These are phyloP conservation scores for Botrytis fabae DNA, from an alignment of 2,329 filamentous ascomycete species.

Conservation along the genomic window DNA sequence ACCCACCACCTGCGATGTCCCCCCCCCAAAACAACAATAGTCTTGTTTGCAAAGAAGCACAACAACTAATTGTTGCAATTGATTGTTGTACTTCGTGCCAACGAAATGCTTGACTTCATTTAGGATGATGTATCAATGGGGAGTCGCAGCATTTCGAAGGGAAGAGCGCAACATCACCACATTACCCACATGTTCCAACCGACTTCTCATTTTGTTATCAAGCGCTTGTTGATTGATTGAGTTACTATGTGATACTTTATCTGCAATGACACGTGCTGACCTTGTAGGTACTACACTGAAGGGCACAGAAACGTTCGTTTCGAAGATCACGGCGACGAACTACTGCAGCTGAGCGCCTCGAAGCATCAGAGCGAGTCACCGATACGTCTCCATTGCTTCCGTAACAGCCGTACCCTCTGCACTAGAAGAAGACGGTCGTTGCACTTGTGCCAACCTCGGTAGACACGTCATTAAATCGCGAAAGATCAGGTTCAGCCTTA, in stretches of 20 bases:
- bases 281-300: conserved; percentile 38
- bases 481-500: conserved; percentile 37
- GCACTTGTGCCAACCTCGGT: conserved; percentile 39
- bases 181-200: conserved; percentile 23
- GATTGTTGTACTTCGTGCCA: conserved; percentile 10
- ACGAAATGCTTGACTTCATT: conserved; percentile 2
- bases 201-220: conserved; percentile 35
- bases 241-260: conserved; percentile 37
- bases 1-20: conserved; percentile 28
- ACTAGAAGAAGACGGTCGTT: conserved; percentile 28
- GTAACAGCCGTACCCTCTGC: conserved; percentile 32
- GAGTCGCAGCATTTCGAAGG: conserved; percentile 27
- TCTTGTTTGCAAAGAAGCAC: not conserved
- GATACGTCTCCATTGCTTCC: conserved; percentile 28
- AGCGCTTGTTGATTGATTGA: conserved; percentile 28
- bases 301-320: conserved; percentile 40
- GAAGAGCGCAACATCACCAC: conserved; percentile 30
- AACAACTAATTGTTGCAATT: not conserved
- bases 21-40: conserved; percentile 26
- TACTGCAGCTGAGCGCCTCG: conserved; percentile 41
- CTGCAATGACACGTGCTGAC: conserved; percentile 43
- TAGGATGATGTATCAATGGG: conserved; percentile 5
- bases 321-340: conserved; percentile 35
- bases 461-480: conserved; percentile 40
- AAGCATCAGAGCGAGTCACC: conserved; percentile 36